Evolutionary conservation across 23 red algal species (phyloP).

Genomic region (Gracilaria domingensis): DNA sequence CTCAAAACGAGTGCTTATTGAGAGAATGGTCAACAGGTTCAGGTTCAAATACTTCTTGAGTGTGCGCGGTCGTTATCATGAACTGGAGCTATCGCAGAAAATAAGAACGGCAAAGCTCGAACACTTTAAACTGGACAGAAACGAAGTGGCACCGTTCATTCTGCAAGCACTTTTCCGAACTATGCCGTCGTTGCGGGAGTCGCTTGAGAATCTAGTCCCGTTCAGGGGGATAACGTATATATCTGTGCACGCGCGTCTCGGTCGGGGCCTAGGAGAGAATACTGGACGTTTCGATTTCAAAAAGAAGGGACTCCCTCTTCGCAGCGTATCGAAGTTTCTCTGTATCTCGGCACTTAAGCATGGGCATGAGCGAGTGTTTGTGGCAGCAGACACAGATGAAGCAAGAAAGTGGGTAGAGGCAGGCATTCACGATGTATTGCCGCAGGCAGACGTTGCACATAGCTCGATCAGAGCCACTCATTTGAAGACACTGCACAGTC

Average conservation of each 20-base stretch:
- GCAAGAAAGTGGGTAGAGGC: no score
- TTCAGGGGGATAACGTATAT: not conserved
- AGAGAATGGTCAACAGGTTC: not conserved
- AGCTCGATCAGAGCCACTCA: no score
- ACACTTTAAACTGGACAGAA: not conserved
- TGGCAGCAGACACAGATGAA: no score
- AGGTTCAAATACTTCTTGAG: constrained; percentile 8
- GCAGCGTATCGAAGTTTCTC: no score
- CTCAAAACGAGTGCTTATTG: not conserved
- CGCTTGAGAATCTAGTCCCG: not conserved
- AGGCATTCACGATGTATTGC: no score
- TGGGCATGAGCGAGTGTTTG: no score
- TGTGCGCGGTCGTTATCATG: constrained; percentile 1
- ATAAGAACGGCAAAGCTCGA: not conserved
- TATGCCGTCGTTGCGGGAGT: not conserved
- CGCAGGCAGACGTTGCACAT: no score
- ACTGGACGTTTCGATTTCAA: constrained; percentile 5
- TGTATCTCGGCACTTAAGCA: no score
- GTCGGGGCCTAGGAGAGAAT: constrained; percentile 23
- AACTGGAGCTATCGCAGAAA: not conserved
- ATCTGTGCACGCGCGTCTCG: constrained; percentile 44
- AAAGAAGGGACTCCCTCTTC: no score
- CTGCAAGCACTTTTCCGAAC: constrained; percentile 32
- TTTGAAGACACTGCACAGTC: no score
- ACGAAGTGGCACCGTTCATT: constrained; percentile 8